Evolutionary conservation across 2,329 filamentous ascomycete genomes (phyloP), one percentile per base, ranked within the genome.

Genomic region (Xylaria sp.): DNA sequence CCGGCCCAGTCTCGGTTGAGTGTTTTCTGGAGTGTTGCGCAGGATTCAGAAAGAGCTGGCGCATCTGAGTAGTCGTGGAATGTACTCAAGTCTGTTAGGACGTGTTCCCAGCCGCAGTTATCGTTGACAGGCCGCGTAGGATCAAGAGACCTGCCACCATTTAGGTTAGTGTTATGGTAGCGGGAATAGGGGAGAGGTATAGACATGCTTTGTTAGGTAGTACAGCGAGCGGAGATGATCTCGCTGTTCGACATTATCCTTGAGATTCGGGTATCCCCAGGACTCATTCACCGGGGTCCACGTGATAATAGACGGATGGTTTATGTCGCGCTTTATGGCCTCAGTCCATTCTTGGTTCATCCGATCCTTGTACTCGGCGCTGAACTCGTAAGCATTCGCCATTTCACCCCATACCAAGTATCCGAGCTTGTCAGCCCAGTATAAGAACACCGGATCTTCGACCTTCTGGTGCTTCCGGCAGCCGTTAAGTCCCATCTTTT

Each of bases 81-180:
- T 0, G 89, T 90, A 27, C 86, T 87, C 1, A 91, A 78, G 70
- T 91, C 89, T 0, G 86, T 89, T 11, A 81, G 72, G 5, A 91
- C 88, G 69, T 91, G 89, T 73, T 91, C 88, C 89, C 89, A 91
- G 38, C 89, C 89, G 70, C 89, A 91, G 76, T 92, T 91, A 76
- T 91, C 89, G 73, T 91, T 92, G 73, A 92, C 83, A 17, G 88
- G 88, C 5, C 89, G 80, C 0, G 86, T 90, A 1, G 86, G 82
- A 69, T 92, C 89, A 1, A 91, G 81, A 0, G 83, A 82, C 73
- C 81, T 81, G 36, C 2, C n/a, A 15, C 44, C 6, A 7, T 36
- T 61, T 31, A 51, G 31, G 31, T 68, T 53, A 66, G n/a, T 20
- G 22, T 1, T 13, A 33, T 31, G 5, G 29, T 25, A 45, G n/a